These are phyloP conservation scores for Musa troglodytarum DNA, from an alignment of 176 grass and related monocot species.

Conservation along the genomic window DNA sequence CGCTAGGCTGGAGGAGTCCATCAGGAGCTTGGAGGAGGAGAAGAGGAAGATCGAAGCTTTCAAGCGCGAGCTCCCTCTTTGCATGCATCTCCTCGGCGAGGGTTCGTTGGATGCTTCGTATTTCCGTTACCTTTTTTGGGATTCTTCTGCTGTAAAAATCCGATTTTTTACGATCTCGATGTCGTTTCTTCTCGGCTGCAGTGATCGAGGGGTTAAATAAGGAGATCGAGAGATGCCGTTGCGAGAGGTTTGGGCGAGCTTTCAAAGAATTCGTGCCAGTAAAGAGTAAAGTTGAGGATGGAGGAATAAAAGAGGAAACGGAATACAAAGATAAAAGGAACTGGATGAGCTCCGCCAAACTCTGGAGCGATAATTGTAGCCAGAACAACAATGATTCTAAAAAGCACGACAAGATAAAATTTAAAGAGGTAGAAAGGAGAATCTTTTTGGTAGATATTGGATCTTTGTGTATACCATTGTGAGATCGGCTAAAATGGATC, in stretches of 20 bases:
- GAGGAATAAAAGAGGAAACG: constrained; percentile 18
- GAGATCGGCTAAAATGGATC: neutral
- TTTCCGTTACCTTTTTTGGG: neutral
- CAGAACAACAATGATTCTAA: constrained; percentile 7
- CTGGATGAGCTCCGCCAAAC: constrained; percentile 93
- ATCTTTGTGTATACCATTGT: neutral
- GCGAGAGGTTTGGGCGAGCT: constrained; percentile 3
- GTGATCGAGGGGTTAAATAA: constrained; percentile 73
- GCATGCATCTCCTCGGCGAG: constrained; percentile 48
- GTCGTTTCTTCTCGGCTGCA: constrained; percentile 1
- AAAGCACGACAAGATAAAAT: neutral
- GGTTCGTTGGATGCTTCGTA: constrained; percentile 27
- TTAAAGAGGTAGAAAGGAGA: neutral
- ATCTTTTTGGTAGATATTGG: neutral
- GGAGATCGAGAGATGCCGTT: constrained; percentile 41
- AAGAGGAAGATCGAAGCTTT: constrained; percentile 70
- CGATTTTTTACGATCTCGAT: neutral
- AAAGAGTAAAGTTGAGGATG: constrained; percentile 37
- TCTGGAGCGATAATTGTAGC: constrained; percentile 54
- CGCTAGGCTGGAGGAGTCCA: constrained; percentile 39
- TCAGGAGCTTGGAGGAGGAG: constrained; percentile 62
- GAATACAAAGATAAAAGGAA: constrained; percentile 65
- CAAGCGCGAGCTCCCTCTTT: constrained; percentile 76
- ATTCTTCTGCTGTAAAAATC: neutral
- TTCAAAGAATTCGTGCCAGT: constrained; percentile 17